These are phyloP conservation scores for Candida sanyaensis DNA, from an alignment of 1,139 yeast species.

Conservation along the genomic window DNA sequence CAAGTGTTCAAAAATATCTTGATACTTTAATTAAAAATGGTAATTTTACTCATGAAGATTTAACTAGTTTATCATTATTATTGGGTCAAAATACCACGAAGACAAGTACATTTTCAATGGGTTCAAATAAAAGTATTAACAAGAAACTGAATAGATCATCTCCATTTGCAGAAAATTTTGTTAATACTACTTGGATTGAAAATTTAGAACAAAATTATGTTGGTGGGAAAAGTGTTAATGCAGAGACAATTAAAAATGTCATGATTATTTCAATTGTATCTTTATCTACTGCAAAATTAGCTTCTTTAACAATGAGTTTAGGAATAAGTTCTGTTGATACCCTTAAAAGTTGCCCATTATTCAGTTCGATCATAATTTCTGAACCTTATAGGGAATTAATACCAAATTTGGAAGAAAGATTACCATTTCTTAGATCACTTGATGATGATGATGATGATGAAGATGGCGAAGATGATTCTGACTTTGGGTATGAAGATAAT, in stretches of 20 bases:
- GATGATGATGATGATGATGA: conserved; percentile 17
- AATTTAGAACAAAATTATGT: conserved; percentile 56
- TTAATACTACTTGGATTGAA: conserved; percentile 57
- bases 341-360: conserved; percentile 50
- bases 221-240: conserved; percentile 55
- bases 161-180: conserved; percentile 53
- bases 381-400: conserved; percentile 42
- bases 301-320: conserved; percentile 39
- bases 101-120: conserved; percentile 15
- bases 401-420: conserved; percentile 51
- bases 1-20: conserved; percentile 45
- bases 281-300: conserved; percentile 45
- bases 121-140: conserved; percentile 16
- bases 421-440: conserved; percentile 39
- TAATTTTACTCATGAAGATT: conserved; percentile 43
- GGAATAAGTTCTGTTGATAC: conserved; percentile 44
- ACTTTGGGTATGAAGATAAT: conserved; percentile 21
- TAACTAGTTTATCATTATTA: conserved; percentile 43
- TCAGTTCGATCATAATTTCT: conserved; percentile 54
- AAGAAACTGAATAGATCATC: conserved; percentile 14
- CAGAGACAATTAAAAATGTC: conserved; percentile 45
- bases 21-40: conserved; percentile 45
- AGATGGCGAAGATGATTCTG: conserved; percentile 28
- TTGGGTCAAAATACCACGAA: conserved; percentile 38
- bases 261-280: conserved; percentile 56